Conservation (phyloP, 129 eudicot genomes). For the Pittosporum tobira region DNA sequence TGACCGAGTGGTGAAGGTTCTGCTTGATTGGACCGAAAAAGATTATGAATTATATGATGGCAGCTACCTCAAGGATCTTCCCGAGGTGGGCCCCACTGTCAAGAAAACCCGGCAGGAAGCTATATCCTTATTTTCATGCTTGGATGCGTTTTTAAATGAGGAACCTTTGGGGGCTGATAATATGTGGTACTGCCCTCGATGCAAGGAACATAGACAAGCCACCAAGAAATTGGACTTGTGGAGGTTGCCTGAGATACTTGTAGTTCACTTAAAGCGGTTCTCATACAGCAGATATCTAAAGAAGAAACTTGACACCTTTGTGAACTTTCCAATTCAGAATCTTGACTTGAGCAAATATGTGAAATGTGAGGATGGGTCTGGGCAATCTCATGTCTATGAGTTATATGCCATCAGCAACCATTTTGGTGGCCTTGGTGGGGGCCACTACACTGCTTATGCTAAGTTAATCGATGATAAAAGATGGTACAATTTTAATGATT, state of each 20-base stretch:
- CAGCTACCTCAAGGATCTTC: constrained; percentile 79
- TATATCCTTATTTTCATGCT: constrained; percentile 82
- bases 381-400: constrained; percentile 53
- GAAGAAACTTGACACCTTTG: constrained; percentile 91
- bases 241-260: constrained; percentile 87
- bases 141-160: constrained; percentile 93
- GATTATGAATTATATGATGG: constrained; percentile 61
- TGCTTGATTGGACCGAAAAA: constrained; percentile 76
- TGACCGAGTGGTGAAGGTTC: constrained; percentile 37
- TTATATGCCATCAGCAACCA: constrained; percentile 95
- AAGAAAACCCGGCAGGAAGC: constrained; percentile 95
- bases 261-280: constrained; percentile 85
- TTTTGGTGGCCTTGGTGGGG: constrained; percentile 99
- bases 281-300: constrained; percentile 88
- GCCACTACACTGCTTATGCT: constrained; percentile 93
- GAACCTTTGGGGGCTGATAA: constrained; percentile 99
- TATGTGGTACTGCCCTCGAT: constrained; percentile 98
- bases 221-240: constrained; percentile 89
- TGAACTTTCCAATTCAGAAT: constrained; percentile 70
- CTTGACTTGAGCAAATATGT: constrained; percentile 85
- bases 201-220: constrained; percentile 94
- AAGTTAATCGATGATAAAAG: constrained; percentile 84
- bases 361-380: constrained; percentile 46
- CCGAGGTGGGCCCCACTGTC: constrained; percentile 54
- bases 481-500: constrained; percentile 97